Base-by-base conservation (phyloP, 352 stramenopile species). In the Pythium pectinolyticum region DNA sequence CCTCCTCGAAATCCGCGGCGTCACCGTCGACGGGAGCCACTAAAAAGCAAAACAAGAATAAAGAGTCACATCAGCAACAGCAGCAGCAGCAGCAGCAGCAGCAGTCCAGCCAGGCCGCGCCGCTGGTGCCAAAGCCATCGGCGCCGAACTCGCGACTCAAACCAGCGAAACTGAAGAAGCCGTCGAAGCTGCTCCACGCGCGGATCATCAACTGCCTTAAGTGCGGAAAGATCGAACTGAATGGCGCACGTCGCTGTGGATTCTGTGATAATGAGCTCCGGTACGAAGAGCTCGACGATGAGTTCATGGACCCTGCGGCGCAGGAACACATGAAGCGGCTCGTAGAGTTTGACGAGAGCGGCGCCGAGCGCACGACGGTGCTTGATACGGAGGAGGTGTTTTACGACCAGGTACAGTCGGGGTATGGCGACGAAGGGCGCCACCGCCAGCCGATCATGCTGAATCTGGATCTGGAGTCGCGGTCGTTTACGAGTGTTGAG, bases 151-250 rank as follows among this genome's bases (percentile, higher is more conserved):
- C 75, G 32, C 77, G 78, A 14, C 51, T 88, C 10, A 84, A 85
- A 41, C 63, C 77, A 57, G 69, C 72, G 25, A 78, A 74, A 45
- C 52, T 39, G 43, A 87, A 82, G 68, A 84, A 85, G 41, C 63
- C 63, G 24, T 63, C 65, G 11, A 82, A 83, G 45, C 54, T 86
- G 50, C 59, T 86, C 49, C 75, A 88, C 57, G 61, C 72, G 37
- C 77, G 72, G 24, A 73, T 90, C 45, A 88, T 88, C 60, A 92
- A 92, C 64, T 92, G 83, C 55, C 64, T 92, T 34, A 68, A 74
- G 19, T 92, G 83, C 51, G 83, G 83, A 7, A 65, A 69, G 35
- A 86, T 92, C 60, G 83, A 92, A 71, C 69, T 75, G 66, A 89
- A 90, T 45, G 77, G 69, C 51, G 70, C 60, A 10, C 75, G 75